Conservation (phyloP, 2,329 filamentous ascomycete genomes). For the Leptodontidium sp. region DNA sequence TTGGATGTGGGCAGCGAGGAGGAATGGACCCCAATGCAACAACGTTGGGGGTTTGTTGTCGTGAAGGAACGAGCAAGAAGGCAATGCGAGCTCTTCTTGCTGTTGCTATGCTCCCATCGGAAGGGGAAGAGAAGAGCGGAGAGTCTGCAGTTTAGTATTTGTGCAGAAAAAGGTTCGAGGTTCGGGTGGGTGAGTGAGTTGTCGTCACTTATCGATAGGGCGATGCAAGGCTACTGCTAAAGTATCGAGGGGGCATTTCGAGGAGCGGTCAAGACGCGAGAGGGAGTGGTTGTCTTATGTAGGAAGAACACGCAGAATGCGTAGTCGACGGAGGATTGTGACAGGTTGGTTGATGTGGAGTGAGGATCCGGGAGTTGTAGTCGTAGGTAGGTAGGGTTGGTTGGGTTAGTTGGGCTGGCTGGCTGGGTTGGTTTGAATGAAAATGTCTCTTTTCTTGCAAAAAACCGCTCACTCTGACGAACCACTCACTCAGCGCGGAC, state of each 20-base stretch:
- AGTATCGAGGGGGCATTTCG: conserved; percentile 44
- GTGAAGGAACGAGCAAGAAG: conserved; percentile 30
- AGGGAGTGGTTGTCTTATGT: conserved; percentile 8
- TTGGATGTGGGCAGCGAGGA: conserved; percentile 5
- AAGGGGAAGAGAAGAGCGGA: not conserved
- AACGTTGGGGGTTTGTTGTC: not conserved
- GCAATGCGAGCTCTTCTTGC: conserved; percentile 32
- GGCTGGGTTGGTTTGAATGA: not conserved
- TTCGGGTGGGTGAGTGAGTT: conserved; percentile 14
- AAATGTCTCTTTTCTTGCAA: conserved; percentile 12
- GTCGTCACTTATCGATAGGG: conserved; percentile 34
- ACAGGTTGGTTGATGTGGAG: not conserved
- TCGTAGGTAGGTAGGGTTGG: not conserved
- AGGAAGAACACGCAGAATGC: not conserved
- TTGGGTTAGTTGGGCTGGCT: not conserved
- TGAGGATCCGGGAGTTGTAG: not conserved
- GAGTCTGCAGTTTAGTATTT: not conserved
- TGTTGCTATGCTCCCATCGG: conserved; percentile 32
- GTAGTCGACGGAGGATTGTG: not conserved
- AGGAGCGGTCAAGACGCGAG: conserved; percentile 32
- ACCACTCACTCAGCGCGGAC: not conserved
- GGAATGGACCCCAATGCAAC: conserved; percentile 6
- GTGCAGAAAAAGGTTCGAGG: conserved; percentile 20
- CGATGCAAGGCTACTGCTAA: conserved; percentile 3
- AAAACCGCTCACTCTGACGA: not conserved